A percentile compares a stretch with the other conserved stretches of the same genome.
Conservation (phyloP, 2,329 filamentous ascomycete species). For the Calonectria hawksworthii region DNA sequence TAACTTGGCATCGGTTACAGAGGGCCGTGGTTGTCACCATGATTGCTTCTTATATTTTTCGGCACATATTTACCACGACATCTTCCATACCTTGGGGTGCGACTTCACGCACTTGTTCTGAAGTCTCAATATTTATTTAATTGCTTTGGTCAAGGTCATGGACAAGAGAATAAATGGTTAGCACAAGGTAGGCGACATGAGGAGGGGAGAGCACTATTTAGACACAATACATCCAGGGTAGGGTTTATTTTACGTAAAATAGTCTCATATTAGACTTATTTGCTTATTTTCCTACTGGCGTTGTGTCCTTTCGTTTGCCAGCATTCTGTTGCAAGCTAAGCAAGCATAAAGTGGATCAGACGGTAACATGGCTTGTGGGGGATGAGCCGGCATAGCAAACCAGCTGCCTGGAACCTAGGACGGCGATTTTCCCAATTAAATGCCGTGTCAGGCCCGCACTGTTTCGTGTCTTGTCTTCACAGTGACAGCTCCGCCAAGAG, state of each 20-base stretch:
- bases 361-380: constrained; percentile 8
- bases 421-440: neutral
- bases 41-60: neutral
- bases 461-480: neutral
- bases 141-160: neutral
- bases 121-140: neutral
- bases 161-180: neutral
- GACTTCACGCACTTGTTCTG: neutral
- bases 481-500: neutral
- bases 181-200: neutral
- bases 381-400: neutral
- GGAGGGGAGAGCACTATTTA: neutral
- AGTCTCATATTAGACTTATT: neutral
- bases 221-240: neutral
- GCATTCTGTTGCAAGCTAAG: neutral
- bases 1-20: too few species aligned
- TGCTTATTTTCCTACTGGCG: neutral
- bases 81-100: neutral
- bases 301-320: neutral
- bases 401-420: neutral
- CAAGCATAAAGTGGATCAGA: neutral
- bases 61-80: neutral
- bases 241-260: neutral
- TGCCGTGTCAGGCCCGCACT: neutral
- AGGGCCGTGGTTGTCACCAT: neutral